Evolutionary conservation across 805 yeast species (phyloP).

Genomic region (Candida quercuum): DNA sequence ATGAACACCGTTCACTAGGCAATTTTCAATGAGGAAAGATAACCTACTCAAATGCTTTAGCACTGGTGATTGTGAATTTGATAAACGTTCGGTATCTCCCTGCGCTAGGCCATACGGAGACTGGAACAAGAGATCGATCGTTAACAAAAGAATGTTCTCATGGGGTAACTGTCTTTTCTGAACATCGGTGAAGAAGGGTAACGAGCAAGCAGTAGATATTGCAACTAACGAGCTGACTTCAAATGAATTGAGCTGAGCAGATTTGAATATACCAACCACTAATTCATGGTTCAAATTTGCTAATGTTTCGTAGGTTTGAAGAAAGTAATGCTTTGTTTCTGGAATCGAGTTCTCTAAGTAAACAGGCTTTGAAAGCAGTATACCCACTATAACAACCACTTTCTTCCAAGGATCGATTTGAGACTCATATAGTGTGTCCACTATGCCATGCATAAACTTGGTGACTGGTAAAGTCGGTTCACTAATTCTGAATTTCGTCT

Average conservation of each 20-base stretch:
- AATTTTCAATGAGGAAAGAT: slow-evolving; percentile 39
- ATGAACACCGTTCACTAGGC: slow-evolving; percentile 21
- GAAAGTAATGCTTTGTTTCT: slow-evolving; percentile 29
- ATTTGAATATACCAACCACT: slow-evolving; percentile 9
- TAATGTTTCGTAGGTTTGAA: slow-evolving; percentile 29
- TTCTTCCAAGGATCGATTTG: slow-evolving; percentile 36
- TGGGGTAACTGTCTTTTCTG: slow-evolving; percentile 18
- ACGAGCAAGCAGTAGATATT: slow-evolving; percentile 16
- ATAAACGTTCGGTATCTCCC: slow-evolving; percentile 4
- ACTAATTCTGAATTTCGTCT: slow-evolving; percentile 37
- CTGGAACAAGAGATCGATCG: slow-evolving; percentile 15
- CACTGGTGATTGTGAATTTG: slow-evolving; percentile 29
- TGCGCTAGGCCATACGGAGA: slow-evolving; percentile 16
- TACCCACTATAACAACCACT: slow-evolving; percentile 37
- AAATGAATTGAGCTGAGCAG: slow-evolving; percentile 14
- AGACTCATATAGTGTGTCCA: slow-evolving; percentile 29
- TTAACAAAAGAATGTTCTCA: slow-evolving; percentile 12
- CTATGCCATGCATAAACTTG: slow-evolving; percentile 31
- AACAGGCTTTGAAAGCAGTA: slow-evolving; percentile 28
- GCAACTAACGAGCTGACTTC: slow-evolving; percentile 15
- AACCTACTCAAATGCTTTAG: slow-evolving; percentile 44
- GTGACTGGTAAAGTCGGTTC: slow-evolving; percentile 38
- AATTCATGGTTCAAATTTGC: slow-evolving; percentile 27
- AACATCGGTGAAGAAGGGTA: slow-evolving; percentile 11
- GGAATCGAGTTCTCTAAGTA: slow-evolving; percentile 29